Evolutionary conservation across 2,329 filamentous ascomycete species (phyloP), one percentile per base, ranked within the genome.

Genomic region (Cadophora sp.): DNA sequence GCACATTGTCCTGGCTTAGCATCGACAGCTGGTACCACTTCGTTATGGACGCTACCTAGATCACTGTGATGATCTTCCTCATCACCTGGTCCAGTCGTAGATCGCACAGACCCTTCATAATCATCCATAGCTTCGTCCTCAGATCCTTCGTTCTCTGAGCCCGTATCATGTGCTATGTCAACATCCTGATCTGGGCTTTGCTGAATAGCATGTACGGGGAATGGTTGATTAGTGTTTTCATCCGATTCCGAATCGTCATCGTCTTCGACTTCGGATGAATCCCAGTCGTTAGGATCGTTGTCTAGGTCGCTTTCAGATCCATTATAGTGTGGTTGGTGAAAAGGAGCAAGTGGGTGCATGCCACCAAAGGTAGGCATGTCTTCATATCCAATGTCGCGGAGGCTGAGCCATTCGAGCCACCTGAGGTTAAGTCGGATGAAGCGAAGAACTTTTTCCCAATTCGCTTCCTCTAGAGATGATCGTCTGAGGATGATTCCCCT

Each of bases 341-440:
- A 56, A 16, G 29, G 34, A 22, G 31, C 40, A n/a, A 22, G 14
- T 31, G 64, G 31, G 71, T 86, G 84, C 29, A 82, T 81, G 1
- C 83, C 83, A 2, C 16, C 61, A 40, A 60, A 31, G 22, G 43
- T 64, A 43, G 34, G 50, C 40, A 19, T n/a, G 12, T 46, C 66
- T 37, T 83, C 83, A 73, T 91, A 91, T 46, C 87, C 85, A 59
- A 90, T 87, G 6, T 86, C 80, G 43, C 86, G 81, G n/a, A 92
- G 78, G 72, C 87, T 87, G 34, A 91, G 83, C 83, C 87, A 89
- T 56, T 89, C 85, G 19, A 91, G 80, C 19, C 56, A n/a, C 40
- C 81, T 79, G 82, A 90, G 86, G 60, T 88, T 83, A 9, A 84
- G 79, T 59, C 86, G 83, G 16, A 92, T 79, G 24, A 84, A 84